Conservation (phyloP, 176 grass and related monocot species). For the Saccharum officinarum region DNA sequence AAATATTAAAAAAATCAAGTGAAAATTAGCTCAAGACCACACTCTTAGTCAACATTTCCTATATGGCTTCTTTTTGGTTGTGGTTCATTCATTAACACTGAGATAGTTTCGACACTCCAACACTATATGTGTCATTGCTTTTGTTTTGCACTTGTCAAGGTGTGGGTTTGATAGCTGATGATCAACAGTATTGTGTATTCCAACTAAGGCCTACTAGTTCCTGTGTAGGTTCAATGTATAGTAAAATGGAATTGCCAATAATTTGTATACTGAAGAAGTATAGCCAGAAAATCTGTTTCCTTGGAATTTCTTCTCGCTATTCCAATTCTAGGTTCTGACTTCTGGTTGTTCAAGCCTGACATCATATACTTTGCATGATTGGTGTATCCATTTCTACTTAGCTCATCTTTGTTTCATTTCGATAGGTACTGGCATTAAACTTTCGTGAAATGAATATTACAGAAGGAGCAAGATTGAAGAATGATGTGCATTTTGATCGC, state of each 20-base stretch:
- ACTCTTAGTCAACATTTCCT: neutral
- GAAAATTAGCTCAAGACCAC: neutral
- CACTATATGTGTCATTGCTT: constrained; percentile 1
- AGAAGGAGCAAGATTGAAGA: neutral
- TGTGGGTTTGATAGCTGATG: constrained; percentile 1
- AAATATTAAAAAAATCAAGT: neutral
- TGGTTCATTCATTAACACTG: neutral
- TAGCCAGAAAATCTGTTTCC: neutral
- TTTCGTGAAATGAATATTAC: constrained; percentile 14
- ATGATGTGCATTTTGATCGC: too few species aligned
- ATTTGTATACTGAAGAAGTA: neutral
- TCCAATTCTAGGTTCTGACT: neutral
- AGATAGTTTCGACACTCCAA: neutral
- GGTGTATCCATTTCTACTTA: neutral
- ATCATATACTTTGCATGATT: neutral
- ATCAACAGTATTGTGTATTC: too few species aligned
- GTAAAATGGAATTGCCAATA: neutral
- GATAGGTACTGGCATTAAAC: neutral
- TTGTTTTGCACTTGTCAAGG: neutral
- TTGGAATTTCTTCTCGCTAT: neutral
- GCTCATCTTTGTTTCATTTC: constrained; percentile 30
- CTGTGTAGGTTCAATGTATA: neutral
- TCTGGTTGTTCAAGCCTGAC: neutral
- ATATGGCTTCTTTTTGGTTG: neutral
- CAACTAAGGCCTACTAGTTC: too few species aligned